Percentiles rank a stretch among this genome's conserved stretches.
phyloP scores from a whole-genome alignment of 2,329 filamentous ascomycete genomes.

The Colletotrichum noveboracense region DNA sequence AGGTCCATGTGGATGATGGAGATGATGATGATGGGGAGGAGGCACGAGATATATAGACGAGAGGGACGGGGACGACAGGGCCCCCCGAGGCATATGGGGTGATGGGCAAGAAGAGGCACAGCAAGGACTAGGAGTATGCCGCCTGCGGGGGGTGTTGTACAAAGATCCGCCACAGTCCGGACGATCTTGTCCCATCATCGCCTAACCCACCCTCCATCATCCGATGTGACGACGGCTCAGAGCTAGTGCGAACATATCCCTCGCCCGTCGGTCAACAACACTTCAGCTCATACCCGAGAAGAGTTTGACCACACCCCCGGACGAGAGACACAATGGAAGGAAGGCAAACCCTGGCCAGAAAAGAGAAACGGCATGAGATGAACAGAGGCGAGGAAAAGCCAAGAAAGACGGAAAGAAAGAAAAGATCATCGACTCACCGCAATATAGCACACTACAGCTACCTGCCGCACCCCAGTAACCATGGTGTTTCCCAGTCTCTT shows the following conservation, averaged over 20 bases:
- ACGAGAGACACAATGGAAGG: background rate
- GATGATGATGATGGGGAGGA: background rate
- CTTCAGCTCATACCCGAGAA: background rate
- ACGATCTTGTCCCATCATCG: conserved; percentile 19
- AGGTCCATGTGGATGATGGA: background rate
- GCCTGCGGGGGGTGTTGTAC: conserved; percentile 9
- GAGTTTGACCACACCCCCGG: background rate
- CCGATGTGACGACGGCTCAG: conserved; percentile 2
- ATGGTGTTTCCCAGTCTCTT: background rate
- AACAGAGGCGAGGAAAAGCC: background rate
- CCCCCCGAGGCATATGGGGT: background rate
- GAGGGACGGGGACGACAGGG: background rate
- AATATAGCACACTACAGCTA: background rate
- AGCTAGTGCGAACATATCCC: conserved; percentile 2
- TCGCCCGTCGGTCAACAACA: conserved; percentile 12
- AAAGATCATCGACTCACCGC: conserved; percentile 8
- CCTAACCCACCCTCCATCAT: background rate
- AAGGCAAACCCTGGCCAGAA: background rate
- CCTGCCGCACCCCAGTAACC: background rate
- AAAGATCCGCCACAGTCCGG: conserved; percentile 14
- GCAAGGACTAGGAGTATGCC: background rate
- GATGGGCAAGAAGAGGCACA: background rate
- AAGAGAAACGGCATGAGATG: background rate
- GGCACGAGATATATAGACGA: conserved; percentile 10
- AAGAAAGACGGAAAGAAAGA: background rate